phyloP scores from a whole-genome alignment of 345 rosid species.

The Lagerstroemia speciosa region DNA sequence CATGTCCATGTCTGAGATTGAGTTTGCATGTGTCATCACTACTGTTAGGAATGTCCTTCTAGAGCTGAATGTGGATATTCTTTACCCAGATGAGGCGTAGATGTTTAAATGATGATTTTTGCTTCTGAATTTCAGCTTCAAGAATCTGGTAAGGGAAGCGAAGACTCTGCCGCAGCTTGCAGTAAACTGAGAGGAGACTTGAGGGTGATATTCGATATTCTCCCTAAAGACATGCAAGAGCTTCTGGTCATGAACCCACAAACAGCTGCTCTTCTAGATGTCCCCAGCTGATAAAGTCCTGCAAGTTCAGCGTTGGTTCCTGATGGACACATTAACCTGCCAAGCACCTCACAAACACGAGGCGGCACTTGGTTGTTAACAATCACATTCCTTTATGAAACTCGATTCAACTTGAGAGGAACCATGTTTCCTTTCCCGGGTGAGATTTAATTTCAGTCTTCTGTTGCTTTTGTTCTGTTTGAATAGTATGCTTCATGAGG shows the following conservation, averaged over 20 bases:
- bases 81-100: not conserved
- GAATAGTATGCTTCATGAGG: not conserved
- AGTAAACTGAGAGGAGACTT: constrained; percentile 74
- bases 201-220: constrained; percentile 55
- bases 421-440: not conserved
- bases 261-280: constrained; percentile 51
- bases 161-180: constrained; percentile 35
- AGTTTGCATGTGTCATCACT: too few species aligned
- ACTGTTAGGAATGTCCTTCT: not conserved
- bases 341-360: not conserved
- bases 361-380: not conserved
- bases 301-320: not conserved
- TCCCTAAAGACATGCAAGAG: constrained; percentile 82
- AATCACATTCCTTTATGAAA: not conserved
- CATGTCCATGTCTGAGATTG: not conserved
- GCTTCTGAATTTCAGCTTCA: constrained; percentile 28
- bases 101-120: not conserved
- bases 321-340: not conserved
- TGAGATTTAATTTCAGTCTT: not conserved
- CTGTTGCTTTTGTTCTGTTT: not conserved
- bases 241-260: constrained; percentile 84
- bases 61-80: not conserved
- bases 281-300: not conserved
- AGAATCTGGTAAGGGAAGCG: constrained; percentile 35
- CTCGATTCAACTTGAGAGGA: not conserved